Evolutionary conservation across 2,329 filamentous ascomycete species (phyloP).

Genomic region (Coleophoma eucalyptorum): DNA sequence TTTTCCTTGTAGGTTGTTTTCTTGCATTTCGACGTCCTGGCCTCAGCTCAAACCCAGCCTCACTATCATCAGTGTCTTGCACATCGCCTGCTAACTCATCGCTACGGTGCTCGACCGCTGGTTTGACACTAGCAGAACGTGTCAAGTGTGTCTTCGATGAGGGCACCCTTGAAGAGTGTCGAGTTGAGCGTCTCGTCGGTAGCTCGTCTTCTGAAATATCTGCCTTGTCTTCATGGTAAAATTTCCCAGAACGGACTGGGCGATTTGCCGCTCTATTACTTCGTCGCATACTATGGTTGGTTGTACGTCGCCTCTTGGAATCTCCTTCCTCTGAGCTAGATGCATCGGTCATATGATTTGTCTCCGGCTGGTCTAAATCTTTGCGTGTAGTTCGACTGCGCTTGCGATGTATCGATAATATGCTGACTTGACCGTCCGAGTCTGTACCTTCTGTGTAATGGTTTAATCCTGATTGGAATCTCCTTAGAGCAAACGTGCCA

Average conservation of each 20-base stretch:
- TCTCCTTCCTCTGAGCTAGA: too few relatives aligned
- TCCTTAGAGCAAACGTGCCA: too few relatives aligned
- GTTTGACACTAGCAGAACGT: constrained; percentile 14
- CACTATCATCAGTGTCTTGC: not conserved
- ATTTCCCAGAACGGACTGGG: too few relatives aligned
- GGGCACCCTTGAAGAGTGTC: constrained; percentile 1
- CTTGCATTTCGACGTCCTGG: not conserved
- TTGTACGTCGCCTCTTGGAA: too few relatives aligned
- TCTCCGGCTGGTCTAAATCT: too few relatives aligned
- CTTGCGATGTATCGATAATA: too few relatives aligned
- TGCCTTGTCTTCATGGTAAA: constrained; percentile 1
- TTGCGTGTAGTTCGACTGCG: too few relatives aligned
- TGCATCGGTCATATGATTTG: too few relatives aligned
- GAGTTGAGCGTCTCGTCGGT: constrained; percentile 2
- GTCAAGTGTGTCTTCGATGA: constrained; percentile 7
- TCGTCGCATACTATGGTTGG: constrained; percentile 7
- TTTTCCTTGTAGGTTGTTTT: not conserved
- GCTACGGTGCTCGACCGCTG: constrained; percentile 8
- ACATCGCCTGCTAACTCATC: constrained; percentile 18
- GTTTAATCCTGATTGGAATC: too few relatives aligned
- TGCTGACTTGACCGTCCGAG: too few relatives aligned
- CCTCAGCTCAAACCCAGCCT: not conserved
- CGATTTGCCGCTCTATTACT: constrained; percentile 9
- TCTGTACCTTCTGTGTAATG: too few relatives aligned
- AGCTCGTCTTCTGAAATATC: constrained; percentile 8